Evolutionary conservation across 169 alveolate species (phyloP), one percentile per base, ranked within the genome.

Genomic region (Cyclospora cayetanensis): DNA sequence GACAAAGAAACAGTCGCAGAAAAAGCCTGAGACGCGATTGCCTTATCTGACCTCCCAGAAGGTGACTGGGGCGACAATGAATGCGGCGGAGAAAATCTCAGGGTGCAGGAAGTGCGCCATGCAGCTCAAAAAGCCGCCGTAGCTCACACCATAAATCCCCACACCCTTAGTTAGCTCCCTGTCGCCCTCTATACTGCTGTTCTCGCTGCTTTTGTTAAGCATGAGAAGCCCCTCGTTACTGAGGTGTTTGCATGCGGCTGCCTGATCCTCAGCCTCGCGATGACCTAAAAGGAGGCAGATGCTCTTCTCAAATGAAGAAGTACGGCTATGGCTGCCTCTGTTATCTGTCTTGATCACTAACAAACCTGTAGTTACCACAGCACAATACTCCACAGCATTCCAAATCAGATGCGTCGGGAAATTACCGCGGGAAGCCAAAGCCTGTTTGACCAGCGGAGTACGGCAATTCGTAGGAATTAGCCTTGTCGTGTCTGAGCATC

Each of bases 291-390:
- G 60, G 55, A 34, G 35, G 25, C 52, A 50, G 25, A 88, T 52
- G 53, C 66, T 31, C 80, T 88, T 88, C 66, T 88, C 92, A 29
- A 88, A 88, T 2, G 87, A 76, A 4, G 66, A 25, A 39, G 79
- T 42, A 11, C 92, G 53, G 25, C 88, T 79, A 1, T 1, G 3
- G 31, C 70, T 34, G 20, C 92, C 92, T 4, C 92, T 55, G 31
- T 72, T 88, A 79, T 88, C 92, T 37, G 68, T 50, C 74, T 88
- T 88, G 5, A 88, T 52, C 63, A 88, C 92, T 29, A 88, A 31
- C 60, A 88, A 39, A 3, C 92, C 92, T 86, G 83, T 1, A n/a
- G n/a, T n/a, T n/a, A n/a, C n/a, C n/a, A n/a, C n/a, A n/a, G n/a
- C n/a, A n/a, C n/a, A n/a, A n/a, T n/a, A n/a, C n/a, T n/a, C n/a